phyloP scores from a whole-genome alignment of 2,329 filamentous ascomycete genomes.

The Bipolaris sorokiniana region DNA sequence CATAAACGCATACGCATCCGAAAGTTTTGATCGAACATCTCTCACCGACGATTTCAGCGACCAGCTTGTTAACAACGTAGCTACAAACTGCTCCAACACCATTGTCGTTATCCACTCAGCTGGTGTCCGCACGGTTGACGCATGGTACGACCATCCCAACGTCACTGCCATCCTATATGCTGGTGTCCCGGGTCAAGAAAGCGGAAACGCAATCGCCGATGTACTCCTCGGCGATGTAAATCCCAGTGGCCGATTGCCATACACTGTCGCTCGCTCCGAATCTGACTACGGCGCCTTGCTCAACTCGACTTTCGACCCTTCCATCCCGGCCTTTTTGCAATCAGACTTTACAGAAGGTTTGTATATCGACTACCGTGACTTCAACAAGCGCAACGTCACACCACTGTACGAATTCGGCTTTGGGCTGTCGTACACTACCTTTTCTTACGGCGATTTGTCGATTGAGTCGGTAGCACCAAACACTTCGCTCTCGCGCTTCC shows the following conservation, averaged over 20 bases:
- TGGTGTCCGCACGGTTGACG: constrained; percentile 70
- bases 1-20: constrained; percentile 60
- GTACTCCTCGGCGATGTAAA: constrained; percentile 80
- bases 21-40: constrained; percentile 33
- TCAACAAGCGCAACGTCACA: constrained; percentile 67
- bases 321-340: constrained; percentile 71
- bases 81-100: constrained; percentile 57
- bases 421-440: constrained; percentile 76
- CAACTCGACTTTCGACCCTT: constrained; percentile 44
- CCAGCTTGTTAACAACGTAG: constrained; percentile 53
- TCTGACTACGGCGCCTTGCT: constrained; percentile 71
- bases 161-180: constrained; percentile 52
- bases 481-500: constrained; percentile 23
- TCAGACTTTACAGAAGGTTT: constrained; percentile 75
- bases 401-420: constrained; percentile 82
- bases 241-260: constrained; percentile 75
- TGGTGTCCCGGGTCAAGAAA: constrained; percentile 79
- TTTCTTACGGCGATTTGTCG: constrained; percentile 69
- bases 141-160: constrained; percentile 2
- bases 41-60: constrained; percentile 32
- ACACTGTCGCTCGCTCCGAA: constrained; percentile 74
- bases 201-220: constrained; percentile 76
- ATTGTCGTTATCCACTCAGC: constrained; percentile 55
- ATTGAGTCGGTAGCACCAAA: constrained; percentile 59
- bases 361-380: constrained; percentile 80